phyloP scores from a whole-genome alignment of 352 stramenopile species.

The Globisporangium recalcitrans region DNA sequence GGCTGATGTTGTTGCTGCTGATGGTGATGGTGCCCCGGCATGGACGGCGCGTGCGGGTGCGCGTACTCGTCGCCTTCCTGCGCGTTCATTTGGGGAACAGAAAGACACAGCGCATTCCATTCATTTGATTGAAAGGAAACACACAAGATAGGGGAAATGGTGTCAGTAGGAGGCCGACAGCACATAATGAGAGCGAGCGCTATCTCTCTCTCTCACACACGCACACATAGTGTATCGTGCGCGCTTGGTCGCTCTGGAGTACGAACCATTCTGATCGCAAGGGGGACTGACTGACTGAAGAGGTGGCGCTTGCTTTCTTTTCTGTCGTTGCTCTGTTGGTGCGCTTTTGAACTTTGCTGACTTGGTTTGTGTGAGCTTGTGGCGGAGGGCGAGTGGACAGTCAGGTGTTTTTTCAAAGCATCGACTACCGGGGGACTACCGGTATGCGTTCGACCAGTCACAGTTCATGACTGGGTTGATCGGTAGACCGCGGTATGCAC shows the following conservation, averaged over 20 bases:
- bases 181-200: neutral
- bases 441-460: neutral
- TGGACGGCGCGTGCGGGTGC: slow-evolving; percentile 17
- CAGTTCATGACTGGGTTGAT: no score
- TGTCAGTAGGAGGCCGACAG: neutral
- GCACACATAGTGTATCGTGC: neutral
- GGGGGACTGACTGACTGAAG: neutral
- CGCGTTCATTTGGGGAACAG: neutral
- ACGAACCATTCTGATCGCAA: neutral
- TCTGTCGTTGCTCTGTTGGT: neutral
- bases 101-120: neutral
- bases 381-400: neutral
- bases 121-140: neutral
- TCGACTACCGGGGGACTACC: neutral
- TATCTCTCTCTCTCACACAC: neutral
- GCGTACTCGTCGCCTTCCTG: slow-evolving; percentile 6
- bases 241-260: neutral
- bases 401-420: neutral
- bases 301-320: neutral
- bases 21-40: slow-evolving; percentile 21
- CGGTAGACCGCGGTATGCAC: no score
- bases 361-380: neutral
- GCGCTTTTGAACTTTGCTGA: neutral
- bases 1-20: neutral
- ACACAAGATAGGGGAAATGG: neutral